Evolutionary conservation across 2,329 filamentous ascomycete species (phyloP).

Genomic region (Leptographium flavum): DNA sequence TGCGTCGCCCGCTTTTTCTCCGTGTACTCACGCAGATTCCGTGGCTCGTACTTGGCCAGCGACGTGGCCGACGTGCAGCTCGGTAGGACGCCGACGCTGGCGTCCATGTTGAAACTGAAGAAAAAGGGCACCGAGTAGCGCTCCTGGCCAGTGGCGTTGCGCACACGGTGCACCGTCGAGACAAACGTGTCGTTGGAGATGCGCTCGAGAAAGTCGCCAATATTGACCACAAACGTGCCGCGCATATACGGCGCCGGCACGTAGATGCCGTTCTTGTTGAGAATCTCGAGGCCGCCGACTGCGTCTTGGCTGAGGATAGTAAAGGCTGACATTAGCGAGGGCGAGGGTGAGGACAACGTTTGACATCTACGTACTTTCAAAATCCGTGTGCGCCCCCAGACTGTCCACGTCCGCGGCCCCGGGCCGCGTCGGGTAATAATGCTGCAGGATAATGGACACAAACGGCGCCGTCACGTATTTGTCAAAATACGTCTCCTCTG

Average conservation of each 20-base stretch:
- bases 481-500: constrained; percentile 7
- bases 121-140: constrained; percentile 13
- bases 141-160: constrained; percentile 6
- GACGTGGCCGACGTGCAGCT: constrained; percentile 1
- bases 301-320: constrained; percentile 10
- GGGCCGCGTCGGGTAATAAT: constrained; percentile 4
- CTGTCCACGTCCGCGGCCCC: constrained; percentile 3
- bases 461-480: constrained; percentile 4
- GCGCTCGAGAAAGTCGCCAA: constrained; percentile 12
- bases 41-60: not conserved
- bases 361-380: constrained; percentile 3
- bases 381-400: constrained; percentile 8
- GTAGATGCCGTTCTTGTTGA: constrained; percentile 6
- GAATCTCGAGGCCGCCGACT: constrained; percentile 10
- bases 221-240: constrained; percentile 12
- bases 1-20: not conserved
- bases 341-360: not conserved
- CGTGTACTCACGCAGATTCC: constrained; percentile 1
- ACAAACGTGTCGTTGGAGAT: constrained; percentile 12
- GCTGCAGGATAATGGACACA: constrained; percentile 6
- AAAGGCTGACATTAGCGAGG: constrained; percentile 26
- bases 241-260: constrained; percentile 4
- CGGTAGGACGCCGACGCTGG: constrained; percentile 1
- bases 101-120: constrained; percentile 9
- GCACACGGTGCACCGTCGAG: constrained; percentile 12